Evolutionary conservation across 257 asterid species (phyloP).

Genomic region (Salvia splendens): DNA sequence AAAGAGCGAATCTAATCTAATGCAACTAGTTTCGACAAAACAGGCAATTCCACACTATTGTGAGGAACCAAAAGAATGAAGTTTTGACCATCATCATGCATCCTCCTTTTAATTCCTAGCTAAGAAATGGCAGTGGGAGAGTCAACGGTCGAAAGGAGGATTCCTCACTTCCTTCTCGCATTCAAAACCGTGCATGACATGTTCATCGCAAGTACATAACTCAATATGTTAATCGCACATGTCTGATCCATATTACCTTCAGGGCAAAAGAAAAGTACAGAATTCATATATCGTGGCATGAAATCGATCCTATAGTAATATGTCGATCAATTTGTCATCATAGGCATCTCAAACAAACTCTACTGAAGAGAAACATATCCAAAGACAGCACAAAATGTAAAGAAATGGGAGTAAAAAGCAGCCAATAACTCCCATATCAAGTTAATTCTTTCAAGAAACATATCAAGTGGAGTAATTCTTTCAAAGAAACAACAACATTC

Average conservation of each 20-base stretch:
- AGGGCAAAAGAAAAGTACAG: background rate
- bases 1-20: background rate
- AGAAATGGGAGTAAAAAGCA: background rate
- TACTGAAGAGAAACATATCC: background rate
- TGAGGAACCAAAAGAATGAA: background rate
- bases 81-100: conserved; percentile 14
- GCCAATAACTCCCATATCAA: conserved; percentile 1
- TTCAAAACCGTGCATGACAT: too few species aligned
- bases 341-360: background rate
- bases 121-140: too few species aligned
- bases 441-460: background rate
- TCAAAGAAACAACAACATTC: background rate
- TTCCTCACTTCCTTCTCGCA: too few species aligned
- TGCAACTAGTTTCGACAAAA: background rate
- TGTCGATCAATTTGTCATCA: background rate
- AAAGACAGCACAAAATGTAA: conserved; percentile 13
- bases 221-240: background rate
- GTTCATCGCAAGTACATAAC: too few species aligned
- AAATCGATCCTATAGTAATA: background rate
- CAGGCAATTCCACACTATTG: background rate
- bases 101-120: background rate
- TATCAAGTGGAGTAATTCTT: background rate
- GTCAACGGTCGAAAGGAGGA: too few species aligned
- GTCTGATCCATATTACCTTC: background rate
- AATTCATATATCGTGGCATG: background rate